Percentiles rank a stretch among this genome's conserved stretches.
Evolutionary conservation across 495 filamentous ascomycete genomes (phyloP).

Genomic region (Penicillium daleae): DNA sequence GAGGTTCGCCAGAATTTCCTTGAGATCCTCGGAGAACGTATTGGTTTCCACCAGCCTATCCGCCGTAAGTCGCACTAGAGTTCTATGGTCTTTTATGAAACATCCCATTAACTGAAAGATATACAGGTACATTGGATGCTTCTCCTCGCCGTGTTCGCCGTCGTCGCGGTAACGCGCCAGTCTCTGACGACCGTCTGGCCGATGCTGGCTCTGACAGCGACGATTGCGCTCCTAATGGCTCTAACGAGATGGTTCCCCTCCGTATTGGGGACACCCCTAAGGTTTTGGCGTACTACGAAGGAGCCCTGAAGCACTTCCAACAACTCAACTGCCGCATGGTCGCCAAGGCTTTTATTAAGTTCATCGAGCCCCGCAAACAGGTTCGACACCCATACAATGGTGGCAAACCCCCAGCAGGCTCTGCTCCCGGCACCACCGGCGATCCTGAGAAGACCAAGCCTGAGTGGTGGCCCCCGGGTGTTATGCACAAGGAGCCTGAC

Average conservation of each 20-base stretch:
- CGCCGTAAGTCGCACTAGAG: slow-evolving; percentile 31
- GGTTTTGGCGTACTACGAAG: slow-evolving; percentile 42
- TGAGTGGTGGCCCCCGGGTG: slow-evolving; percentile 76
- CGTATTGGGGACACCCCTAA: slow-evolving; percentile 44
- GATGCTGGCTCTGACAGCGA: slow-evolving; percentile 36
- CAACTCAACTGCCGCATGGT: slow-evolving; percentile 71
- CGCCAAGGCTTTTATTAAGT: slow-evolving; percentile 78
- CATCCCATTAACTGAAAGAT: neutral
- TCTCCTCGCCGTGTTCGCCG: slow-evolving; percentile 41
- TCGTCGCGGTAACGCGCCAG: slow-evolving; percentile 33
- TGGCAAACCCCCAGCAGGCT: slow-evolving; percentile 45
- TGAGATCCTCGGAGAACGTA: slow-evolving; percentile 39
- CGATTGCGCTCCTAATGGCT: slow-evolving; percentile 26
- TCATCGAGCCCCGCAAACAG: slow-evolving; percentile 84
- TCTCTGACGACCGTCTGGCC: slow-evolving; percentile 24
- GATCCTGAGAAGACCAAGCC: slow-evolving; percentile 65
- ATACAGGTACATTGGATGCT: slow-evolving; percentile 22
- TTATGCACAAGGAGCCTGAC: slow-evolving; percentile 81
- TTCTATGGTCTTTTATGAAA: neutral
- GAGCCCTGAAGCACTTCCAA: slow-evolving; percentile 67
- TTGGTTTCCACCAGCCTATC: slow-evolving; percentile 36
- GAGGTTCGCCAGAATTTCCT: slow-evolving; percentile 46
- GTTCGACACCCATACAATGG: slow-evolving; percentile 66
- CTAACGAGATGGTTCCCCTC: slow-evolving; percentile 43
- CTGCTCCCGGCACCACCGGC: slow-evolving; percentile 41